Evolutionary conservation across 2,329 filamentous ascomycete species (phyloP), one percentile per base, ranked within the genome.

Genomic region (Fusarium liriodendri): DNA sequence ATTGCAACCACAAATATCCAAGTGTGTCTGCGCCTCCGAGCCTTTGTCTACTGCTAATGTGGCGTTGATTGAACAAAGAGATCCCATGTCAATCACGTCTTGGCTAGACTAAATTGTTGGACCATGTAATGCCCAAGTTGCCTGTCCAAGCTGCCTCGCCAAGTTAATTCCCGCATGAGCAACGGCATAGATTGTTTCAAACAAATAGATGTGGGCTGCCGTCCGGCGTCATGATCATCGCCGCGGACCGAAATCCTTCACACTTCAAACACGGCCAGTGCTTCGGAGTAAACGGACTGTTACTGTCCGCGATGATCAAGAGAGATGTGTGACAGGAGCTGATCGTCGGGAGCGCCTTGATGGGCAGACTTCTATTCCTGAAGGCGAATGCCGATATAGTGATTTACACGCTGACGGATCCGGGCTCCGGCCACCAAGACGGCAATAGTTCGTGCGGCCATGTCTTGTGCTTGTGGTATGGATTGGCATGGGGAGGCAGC

Each of bases 401-500:
- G 73, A 76, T 71, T 76, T 65, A 50, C 68, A 67, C 20, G 42
- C 40, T 29, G 57, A 64, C 62, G 54, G 55, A 61, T 55, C 64
- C 63, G 35, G 68, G 59, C 55, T 61, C 64, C 29, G 54, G 69
- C 25, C 58, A 66, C 50, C 45, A 69, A 66, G 52, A 68, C 60
- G 25, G 29, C 18, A 35, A 64, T 63, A 25, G 45, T 55, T 58
- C 42, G 62, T 65, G 45, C 62, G 38, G 57, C 27, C 20, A 58
- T 52, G 20, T 64, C 32, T 38, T 42, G 61, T 72, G 66, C 59
- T 65, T 59, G 60, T 58, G 71, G 59, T 71, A 76, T 67, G 63
- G 75, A 75, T 77, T 71, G 72, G 65, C 69, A 62, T 64, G 72
- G 65, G 63, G 76, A 78, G 76, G 72, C 42, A 76, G 59, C 74